phyloP scores from a whole-genome alignment of 2,329 filamentous ascomycete species.

The Trichoderma brevicompactum region DNA sequence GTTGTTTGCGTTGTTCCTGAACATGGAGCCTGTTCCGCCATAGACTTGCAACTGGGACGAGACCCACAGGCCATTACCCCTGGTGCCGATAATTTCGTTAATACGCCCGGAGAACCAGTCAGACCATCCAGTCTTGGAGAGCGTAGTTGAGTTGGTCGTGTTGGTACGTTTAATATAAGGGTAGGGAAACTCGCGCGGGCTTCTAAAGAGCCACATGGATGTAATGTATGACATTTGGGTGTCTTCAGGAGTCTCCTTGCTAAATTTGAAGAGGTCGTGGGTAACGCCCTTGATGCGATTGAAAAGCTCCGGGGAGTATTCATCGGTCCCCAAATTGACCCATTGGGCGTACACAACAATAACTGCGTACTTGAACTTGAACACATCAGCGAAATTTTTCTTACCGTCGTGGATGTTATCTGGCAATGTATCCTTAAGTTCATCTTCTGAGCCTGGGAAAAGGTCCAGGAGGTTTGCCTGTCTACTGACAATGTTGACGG shows the following conservation, averaged over 20 bases:
- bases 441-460: constrained; percentile 12
- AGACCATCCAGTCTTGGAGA: constrained; percentile 14
- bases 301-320: background rate
- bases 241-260: background rate
- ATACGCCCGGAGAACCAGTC: constrained; percentile 19
- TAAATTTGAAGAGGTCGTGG: constrained; percentile 3
- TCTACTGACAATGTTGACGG: constrained; percentile 8
- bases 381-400: constrained; percentile 4
- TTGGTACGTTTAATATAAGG: constrained; percentile 10
- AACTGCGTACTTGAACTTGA: constrained; percentile 16
- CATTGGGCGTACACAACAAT: constrained; percentile 12
- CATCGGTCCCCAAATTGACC: constrained; percentile 10
- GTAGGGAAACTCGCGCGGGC: constrained; percentile 9
- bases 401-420: constrained; percentile 13
- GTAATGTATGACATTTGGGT: background rate
- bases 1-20: constrained; percentile 3
- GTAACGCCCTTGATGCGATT: constrained; percentile 1
- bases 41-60: constrained; percentile 14
- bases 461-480: constrained; percentile 5
- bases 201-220: constrained; percentile 21
- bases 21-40: constrained; percentile 8
- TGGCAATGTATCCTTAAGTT: constrained; percentile 1
- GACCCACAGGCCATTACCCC: constrained; percentile 5
- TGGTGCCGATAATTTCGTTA: background rate
- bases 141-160: constrained; percentile 3